Evolutionary conservation across 345 rosid species (phyloP).

Genomic region (Lepidium africanum): DNA sequence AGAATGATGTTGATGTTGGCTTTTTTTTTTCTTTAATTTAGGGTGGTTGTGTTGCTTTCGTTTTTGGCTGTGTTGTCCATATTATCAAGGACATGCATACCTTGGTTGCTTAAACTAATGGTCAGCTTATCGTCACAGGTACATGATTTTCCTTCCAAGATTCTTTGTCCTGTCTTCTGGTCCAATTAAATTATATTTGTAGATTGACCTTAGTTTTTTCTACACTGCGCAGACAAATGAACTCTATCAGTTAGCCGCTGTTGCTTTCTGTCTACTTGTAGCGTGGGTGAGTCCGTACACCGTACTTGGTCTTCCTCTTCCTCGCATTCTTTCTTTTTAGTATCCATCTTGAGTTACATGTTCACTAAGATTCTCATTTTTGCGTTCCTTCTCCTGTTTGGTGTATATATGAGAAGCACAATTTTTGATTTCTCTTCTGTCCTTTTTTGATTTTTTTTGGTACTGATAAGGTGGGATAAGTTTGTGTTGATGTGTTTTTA

Average conservation of each 20-base stretch:
- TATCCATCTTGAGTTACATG: background rate
- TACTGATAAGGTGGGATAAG: background rate
- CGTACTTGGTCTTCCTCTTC: conserved; percentile 1
- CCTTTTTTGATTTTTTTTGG: background rate
- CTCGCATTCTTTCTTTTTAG: background rate
- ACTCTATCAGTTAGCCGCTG: conserved; percentile 70
- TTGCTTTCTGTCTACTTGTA: conserved; percentile 73
- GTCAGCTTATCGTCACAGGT: conserved; percentile 84
- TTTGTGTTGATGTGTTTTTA: background rate
- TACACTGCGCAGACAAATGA: conserved; percentile 50
- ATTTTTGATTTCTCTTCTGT: background rate
- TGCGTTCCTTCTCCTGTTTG: background rate
- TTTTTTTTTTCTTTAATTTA: conserved; percentile 18
- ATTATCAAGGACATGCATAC: conserved; percentile 66
- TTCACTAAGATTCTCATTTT: background rate
- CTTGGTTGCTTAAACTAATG: conserved; percentile 84
- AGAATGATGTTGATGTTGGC: background rate
- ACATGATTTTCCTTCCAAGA: background rate
- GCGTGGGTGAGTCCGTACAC: conserved; percentile 60
- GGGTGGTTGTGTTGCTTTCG: conserved; percentile 61
- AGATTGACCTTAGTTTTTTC: background rate
- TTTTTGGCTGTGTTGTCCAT: conserved; percentile 65
- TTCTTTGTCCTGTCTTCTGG: background rate
- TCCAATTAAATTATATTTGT: background rate
- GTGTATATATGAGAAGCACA: background rate